These are phyloP conservation scores for Opeltia flavorubescens DNA, from an alignment of 495 filamentous ascomycete genomes.

Conservation along the genomic window DNA sequence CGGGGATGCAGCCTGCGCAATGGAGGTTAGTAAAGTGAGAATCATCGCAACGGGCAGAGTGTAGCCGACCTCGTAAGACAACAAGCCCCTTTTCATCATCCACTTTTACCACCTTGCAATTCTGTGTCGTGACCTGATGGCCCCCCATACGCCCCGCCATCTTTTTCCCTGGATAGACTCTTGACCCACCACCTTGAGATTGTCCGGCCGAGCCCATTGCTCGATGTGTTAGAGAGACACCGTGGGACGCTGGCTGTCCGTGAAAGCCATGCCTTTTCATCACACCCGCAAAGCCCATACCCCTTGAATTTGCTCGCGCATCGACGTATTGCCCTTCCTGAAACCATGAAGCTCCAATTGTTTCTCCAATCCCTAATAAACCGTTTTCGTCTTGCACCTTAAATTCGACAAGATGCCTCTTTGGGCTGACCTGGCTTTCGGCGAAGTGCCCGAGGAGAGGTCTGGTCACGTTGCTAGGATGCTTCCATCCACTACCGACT, in stretches of 20 bases:
- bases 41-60: not conserved
- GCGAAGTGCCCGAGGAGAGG: constrained; percentile 78
- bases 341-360: constrained; percentile 75
- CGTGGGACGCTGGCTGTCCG: constrained; percentile 86
- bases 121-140: constrained; percentile 74
- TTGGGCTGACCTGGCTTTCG: constrained; percentile 61
- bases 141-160: constrained; percentile 95
- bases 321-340: constrained; percentile 82
- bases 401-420: constrained; percentile 74
- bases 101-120: constrained; percentile 74
- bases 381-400: constrained; percentile 58
- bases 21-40: constrained; percentile 6
- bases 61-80: constrained; percentile 58
- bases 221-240: constrained; percentile 83
- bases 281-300: constrained; percentile 87
- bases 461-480: constrained; percentile 58
- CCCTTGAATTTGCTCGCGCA: constrained; percentile 58
- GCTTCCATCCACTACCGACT: constrained; percentile 67
- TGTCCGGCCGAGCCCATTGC: constrained; percentile 77
- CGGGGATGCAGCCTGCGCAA: constrained; percentile 53
- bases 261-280: constrained; percentile 89
- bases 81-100: constrained; percentile 75
- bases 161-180: constrained; percentile 88
- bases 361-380: constrained; percentile 54
- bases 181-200: constrained; percentile 78